Base-by-base conservation (phyloP, 257 asterid genomes). In the Dorcoceras hygrometricum region DNA sequence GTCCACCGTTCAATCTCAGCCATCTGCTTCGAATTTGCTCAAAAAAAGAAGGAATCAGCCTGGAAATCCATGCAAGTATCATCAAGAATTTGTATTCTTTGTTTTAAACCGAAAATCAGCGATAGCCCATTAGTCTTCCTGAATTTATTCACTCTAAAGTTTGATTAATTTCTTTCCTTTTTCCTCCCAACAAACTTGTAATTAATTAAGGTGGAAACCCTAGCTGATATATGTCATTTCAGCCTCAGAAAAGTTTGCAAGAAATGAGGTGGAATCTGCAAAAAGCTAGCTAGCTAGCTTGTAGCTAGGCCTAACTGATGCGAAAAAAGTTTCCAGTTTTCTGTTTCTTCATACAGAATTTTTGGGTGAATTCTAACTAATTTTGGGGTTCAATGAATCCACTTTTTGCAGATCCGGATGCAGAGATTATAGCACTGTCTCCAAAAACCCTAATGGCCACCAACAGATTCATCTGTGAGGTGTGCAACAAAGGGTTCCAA, bases 371-470 rank as follows among this genome's bases (percentile, higher is more conserved):
- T 39, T 29, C 36, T 14, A 16, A 22, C 6, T 58, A 9, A 55
- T 62, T 55, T 66, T 26, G 31, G 6, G 68, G 18, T 2, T 59
- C 32, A 0, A 0, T 11, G 14, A 16, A 11, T 26, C 48, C 7
- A 23, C 70, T 39, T 62, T 20, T 27, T 28, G 14, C 67, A 89
- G 96, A 80, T 89, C 96, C 86, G 48, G 95, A 89, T 16, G 86
- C 95, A 0, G 92, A 89, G 71, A 89, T 89, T 0, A 78, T 89
- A 22, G 95, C 93, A 2, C 84, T 87, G 23, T 89, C 96, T 3
- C 96, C 96, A 0, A 82, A 79, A 77, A 83, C 95, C 8, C 81
- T 89, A 68, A 89, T 89, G 96, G 93, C 96, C 0, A 87, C 90
- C 43, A 89, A 87, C 83, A 78, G 96, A 46, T 89, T 87, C 27